Percentiles rank a stretch among this genome's conserved stretches.
Evolutionary conservation across 2,329 filamentous ascomycete genomes (phyloP).

Genomic region (Rhynchosporium agropyri): DNA sequence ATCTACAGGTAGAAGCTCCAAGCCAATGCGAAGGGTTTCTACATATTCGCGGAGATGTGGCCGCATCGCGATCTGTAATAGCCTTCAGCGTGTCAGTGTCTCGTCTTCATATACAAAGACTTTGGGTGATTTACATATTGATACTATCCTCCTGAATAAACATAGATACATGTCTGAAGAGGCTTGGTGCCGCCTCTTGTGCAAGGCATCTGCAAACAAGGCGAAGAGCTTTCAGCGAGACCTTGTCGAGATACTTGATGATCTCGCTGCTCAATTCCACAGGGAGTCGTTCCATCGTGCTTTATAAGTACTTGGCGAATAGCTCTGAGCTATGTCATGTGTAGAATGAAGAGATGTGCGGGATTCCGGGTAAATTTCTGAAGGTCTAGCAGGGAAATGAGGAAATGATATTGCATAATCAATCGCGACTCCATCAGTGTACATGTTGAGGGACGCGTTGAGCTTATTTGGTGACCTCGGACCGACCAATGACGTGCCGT

Average conservation of each 20-base stretch:
- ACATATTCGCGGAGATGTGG: background rate
- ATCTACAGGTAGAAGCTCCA: slow-evolving; percentile 12
- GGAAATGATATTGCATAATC: too few relatives aligned
- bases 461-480: too few relatives aligned
- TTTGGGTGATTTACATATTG: background rate
- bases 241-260: slow-evolving; percentile 8
- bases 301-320: background rate
- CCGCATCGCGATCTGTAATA: slow-evolving; percentile 1
- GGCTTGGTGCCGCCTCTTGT: background rate
- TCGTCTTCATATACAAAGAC: background rate
- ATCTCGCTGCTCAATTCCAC: slow-evolving; percentile 7
- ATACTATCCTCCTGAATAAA: slow-evolving; percentile 9
- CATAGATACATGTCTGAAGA: slow-evolving; percentile 6
- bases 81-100: background rate
- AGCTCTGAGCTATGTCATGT: background rate
- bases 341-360: too few relatives aligned
- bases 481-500: too few relatives aligned
- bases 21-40: slow-evolving; percentile 8
- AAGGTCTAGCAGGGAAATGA: too few relatives aligned
- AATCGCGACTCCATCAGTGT: too few relatives aligned
- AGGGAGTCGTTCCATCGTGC: slow-evolving; percentile 9
- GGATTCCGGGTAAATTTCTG: too few relatives aligned
- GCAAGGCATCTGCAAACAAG: slow-evolving; percentile 11
- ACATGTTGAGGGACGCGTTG: too few relatives aligned
- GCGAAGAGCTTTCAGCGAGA: background rate